These are phyloP conservation scores for Musa acuminata DNA, from an alignment of 176 grass and related monocot species.

Conservation along the genomic window DNA sequence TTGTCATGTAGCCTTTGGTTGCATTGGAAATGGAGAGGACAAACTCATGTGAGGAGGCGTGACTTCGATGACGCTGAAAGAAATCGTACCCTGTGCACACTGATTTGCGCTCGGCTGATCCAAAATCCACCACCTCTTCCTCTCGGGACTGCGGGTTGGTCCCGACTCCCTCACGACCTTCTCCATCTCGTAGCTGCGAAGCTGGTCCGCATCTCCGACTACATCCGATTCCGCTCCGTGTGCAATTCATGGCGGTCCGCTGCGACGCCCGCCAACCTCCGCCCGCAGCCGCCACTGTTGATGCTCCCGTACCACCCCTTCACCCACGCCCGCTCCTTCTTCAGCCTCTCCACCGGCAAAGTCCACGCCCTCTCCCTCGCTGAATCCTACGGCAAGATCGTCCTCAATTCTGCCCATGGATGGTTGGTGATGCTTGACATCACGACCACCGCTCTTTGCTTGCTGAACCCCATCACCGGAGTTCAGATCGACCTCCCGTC, in stretches of 20 bases:
- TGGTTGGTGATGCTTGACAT: not conserved
- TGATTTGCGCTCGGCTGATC: too few relatives aligned
- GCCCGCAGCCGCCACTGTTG: not conserved
- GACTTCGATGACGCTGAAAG: too few relatives aligned
- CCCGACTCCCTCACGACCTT: not conserved
- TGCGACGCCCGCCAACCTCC: not conserved
- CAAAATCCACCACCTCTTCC: too few relatives aligned
- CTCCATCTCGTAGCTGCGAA: not conserved
- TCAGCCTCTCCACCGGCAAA: not conserved
- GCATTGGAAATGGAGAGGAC: too few relatives aligned
- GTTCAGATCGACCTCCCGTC: not conserved
- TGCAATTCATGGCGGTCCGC: conserved; percentile 7
- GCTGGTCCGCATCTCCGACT: not conserved
- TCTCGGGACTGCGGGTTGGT: not conserved
- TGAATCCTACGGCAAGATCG: not conserved
- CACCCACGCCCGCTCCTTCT: not conserved
- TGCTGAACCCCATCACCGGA: conserved; percentile 7
- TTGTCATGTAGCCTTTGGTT: too few relatives aligned
- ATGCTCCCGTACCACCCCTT: not conserved
- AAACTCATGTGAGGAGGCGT: too few relatives aligned
- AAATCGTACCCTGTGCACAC: too few relatives aligned
- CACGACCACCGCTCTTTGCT: not conserved
- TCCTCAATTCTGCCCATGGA: not conserved
- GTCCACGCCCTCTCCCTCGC: not conserved
- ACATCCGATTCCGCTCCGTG: conserved; percentile 9